Conservation (phyloP, 441 rosid species). For the Erodium chrysanthum region DNA sequence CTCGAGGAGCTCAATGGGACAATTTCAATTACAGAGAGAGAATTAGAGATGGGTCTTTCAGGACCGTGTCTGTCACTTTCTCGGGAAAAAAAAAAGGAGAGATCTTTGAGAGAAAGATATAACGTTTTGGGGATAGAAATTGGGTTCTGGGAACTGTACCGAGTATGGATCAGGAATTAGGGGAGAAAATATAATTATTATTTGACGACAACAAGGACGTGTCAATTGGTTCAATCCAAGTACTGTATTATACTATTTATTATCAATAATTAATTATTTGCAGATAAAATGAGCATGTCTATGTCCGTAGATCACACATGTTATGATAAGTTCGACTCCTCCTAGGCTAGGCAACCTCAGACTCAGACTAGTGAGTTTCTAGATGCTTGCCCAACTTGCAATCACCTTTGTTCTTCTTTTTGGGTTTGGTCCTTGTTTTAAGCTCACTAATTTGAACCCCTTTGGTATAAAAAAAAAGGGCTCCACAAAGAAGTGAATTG, state of each 20-base stretch:
- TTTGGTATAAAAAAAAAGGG: not conserved
- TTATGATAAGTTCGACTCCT: not conserved
- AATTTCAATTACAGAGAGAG: not conserved
- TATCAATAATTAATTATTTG: no score
- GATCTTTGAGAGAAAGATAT: not conserved
- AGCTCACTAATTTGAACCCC: not conserved
- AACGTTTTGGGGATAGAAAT: not conserved
- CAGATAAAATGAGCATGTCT: not conserved
- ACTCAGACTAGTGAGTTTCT: not conserved
- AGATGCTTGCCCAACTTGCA: not conserved
- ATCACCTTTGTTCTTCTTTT: not conserved
- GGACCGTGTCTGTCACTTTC: conserved; percentile 1
- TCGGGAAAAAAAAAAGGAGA: not conserved
- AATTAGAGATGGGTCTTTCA: not conserved
- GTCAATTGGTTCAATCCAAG: not conserved
- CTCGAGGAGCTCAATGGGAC: not conserved
- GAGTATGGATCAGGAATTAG: not conserved
- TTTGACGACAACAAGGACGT: not conserved
- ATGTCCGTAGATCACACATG: not conserved
- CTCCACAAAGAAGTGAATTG: not conserved
- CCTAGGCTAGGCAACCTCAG: not conserved
- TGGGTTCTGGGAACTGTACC: not conserved
- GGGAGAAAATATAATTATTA: not conserved
- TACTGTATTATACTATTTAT: not conserved
- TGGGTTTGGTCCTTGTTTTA: not conserved